Conservation (phyloP, 169 alveolate species). For the Eimeria praecox region DNA sequence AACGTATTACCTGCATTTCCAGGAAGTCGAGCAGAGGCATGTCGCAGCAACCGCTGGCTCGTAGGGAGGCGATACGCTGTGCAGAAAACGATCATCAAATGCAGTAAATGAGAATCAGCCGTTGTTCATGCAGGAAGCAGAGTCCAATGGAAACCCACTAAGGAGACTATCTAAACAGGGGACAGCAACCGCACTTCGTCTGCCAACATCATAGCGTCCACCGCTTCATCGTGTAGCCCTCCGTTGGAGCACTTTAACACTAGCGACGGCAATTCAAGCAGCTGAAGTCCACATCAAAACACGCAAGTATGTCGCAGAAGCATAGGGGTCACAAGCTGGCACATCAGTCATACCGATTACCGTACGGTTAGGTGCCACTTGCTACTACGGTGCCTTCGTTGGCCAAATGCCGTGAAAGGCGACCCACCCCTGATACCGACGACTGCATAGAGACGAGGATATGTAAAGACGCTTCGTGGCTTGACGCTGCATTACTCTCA, state of each 20-base stretch:
- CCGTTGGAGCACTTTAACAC: constrained; percentile 49
- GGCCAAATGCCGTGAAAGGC: neutral
- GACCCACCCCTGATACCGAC: constrained; percentile 59
- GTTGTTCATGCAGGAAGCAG: neutral
- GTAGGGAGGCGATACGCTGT: constrained; percentile 54
- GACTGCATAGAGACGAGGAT: constrained; percentile 48
- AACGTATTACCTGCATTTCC: constrained; percentile 37
- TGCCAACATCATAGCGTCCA: constrained; percentile 60
- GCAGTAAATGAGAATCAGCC: neutral
- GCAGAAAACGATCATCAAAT: neutral
- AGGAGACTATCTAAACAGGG: neutral
- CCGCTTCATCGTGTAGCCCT: constrained; percentile 68
- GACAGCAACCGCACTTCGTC: constrained; percentile 45
- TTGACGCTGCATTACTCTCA: constrained; percentile 57
- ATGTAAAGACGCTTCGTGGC: constrained; percentile 57
- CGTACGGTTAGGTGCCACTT: neutral
- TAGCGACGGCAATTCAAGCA: constrained; percentile 65
- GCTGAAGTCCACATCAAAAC: neutral
- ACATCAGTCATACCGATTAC: neutral
- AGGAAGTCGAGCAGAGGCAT: constrained; percentile 38
- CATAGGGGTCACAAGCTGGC: neutral
- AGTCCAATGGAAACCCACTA: neutral
- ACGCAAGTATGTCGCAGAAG: neutral
- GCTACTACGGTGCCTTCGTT: neutral
- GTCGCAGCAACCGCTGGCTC: constrained; percentile 58